A percentile compares a stretch with the other conserved stretches of the same genome.
These are phyloP conservation scores for Psilocybe subaeruginosa DNA, from an alignment of 768 basidiomycete species.

Conservation along the genomic window DNA sequence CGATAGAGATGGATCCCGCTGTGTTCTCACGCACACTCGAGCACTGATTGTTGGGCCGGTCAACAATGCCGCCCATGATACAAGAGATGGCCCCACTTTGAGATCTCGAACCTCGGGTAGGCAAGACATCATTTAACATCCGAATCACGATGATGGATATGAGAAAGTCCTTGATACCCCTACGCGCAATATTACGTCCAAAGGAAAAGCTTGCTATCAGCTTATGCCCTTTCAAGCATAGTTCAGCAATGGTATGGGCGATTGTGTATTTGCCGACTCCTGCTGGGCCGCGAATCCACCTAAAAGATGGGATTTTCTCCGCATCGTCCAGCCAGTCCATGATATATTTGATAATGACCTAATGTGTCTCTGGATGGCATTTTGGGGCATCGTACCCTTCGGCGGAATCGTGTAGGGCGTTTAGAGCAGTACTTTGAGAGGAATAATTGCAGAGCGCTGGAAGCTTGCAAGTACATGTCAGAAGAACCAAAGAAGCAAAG, in stretches of 20 bases:
- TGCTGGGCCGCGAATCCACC: constrained; percentile 7
- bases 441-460: no score
- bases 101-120: no score
- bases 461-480: no score
- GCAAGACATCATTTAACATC: no score
- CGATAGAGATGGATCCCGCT: no score
- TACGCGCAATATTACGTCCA: not conserved
- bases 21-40: no score
- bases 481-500: no score
- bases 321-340: not conserved
- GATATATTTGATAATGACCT: not conserved
- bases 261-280: constrained; percentile 8
- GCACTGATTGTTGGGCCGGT: no score
- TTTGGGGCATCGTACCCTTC: not conserved
- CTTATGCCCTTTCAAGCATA: not conserved
- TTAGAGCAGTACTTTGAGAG: not conserved
- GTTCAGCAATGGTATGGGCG: not conserved
- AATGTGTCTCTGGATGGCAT: not conserved
- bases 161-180: no score
- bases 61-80: no score
- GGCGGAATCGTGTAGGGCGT: not conserved
- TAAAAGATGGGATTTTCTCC: not conserved
- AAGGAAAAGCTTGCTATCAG: constrained; percentile 5
- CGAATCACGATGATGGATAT: no score
- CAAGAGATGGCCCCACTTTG: no score